phyloP scores from a whole-genome alignment of 208 protist species.

The Trypanosoma grayi region DNA sequence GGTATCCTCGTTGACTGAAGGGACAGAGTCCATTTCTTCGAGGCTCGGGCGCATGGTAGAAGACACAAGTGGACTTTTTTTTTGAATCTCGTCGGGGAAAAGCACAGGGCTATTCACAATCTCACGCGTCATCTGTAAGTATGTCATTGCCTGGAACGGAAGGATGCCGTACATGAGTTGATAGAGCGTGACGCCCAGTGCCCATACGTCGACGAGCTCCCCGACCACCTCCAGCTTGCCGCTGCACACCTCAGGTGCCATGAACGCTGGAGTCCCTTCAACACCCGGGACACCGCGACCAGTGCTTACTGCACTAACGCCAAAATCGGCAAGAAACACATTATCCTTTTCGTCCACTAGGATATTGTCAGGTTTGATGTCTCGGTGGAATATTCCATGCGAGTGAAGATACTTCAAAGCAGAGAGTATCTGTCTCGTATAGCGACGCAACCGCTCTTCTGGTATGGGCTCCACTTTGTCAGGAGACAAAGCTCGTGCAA shows the following conservation, averaged over 20 bases:
- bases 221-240: conserved; percentile 27
- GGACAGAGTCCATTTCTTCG: neutral
- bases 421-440: conserved; percentile 31
- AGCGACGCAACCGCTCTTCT: conserved; percentile 18
- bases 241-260: conserved; percentile 45
- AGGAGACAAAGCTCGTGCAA: conserved; percentile 23
- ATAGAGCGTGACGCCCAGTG: conserved; percentile 63
- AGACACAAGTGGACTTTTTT: no score
- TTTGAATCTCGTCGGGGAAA: conserved; percentile 37
- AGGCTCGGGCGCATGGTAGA: no score
- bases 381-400: conserved; percentile 40
- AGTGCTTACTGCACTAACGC: conserved; percentile 34
- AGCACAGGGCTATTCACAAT: conserved; percentile 35
- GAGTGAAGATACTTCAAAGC: conserved; percentile 46
- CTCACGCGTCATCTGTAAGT: conserved; percentile 18
- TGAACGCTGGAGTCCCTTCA: conserved; percentile 57
- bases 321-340: conserved; percentile 52
- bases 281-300: conserved; percentile 29
- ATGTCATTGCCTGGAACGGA: conserved; percentile 35
- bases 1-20: neutral
- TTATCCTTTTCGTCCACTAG: conserved; percentile 30
- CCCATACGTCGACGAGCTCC: conserved; percentile 49
- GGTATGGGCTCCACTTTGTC: conserved; percentile 28
- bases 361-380: conserved; percentile 72
- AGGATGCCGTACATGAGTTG: conserved; percentile 43